phyloP scores from a whole-genome alignment of 257 asterid species.

The Solanum tarapatanum region DNA sequence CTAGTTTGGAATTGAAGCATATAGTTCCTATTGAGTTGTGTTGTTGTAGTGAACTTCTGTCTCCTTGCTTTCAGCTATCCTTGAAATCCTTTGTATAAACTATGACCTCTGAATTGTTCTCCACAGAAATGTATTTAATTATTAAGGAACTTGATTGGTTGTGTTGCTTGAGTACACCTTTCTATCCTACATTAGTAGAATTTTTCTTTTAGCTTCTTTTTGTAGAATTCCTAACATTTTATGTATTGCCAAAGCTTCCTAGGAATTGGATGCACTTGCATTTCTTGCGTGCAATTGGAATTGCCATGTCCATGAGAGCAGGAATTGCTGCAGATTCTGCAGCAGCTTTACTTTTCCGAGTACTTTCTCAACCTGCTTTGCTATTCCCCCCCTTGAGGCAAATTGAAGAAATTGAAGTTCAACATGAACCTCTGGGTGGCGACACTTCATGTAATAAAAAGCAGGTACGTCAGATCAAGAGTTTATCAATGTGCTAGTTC shows the following conservation, averaged over 20 bases:
- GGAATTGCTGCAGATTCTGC: constrained; percentile 98
- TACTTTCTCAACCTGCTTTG: constrained; percentile 95
- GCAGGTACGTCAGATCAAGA: constrained; percentile 36
- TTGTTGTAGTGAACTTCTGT: background rate
- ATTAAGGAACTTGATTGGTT: background rate
- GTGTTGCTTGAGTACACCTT: background rate
- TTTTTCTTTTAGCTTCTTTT: background rate
- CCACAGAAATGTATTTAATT: background rate
- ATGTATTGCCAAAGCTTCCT: constrained; percentile 59
- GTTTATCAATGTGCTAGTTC: background rate
- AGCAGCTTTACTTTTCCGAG: constrained; percentile 92
- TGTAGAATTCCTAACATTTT: background rate
- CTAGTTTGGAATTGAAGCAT: background rate
- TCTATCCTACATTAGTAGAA: background rate
- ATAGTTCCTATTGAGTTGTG: background rate
- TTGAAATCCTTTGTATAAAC: background rate
- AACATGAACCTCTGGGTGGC: constrained; percentile 48
- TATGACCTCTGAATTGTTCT: background rate
- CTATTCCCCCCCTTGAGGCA: constrained; percentile 89
- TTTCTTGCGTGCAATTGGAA: constrained; percentile 94
- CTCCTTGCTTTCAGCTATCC: background rate
- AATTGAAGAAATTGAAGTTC: constrained; percentile 85
- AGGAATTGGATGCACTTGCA: constrained; percentile 99
- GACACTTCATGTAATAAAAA: constrained; percentile 48
- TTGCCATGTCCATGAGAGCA: constrained; percentile 98